phyloP scores from a whole-genome alignment of 306 rosid genomes.

The Elaeagnus macrophylla region DNA sequence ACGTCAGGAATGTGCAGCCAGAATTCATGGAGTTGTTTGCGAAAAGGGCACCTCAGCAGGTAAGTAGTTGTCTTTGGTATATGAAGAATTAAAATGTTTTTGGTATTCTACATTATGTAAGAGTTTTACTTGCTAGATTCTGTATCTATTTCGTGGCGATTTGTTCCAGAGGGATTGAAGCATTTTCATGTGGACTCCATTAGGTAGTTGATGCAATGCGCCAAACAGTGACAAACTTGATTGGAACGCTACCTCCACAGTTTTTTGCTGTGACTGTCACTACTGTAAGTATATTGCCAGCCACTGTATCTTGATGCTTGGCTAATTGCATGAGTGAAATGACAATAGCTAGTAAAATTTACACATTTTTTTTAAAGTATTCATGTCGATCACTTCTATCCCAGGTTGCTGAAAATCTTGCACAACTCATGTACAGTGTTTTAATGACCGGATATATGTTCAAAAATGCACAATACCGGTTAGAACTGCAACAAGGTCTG shows the following conservation, averaged over 20 bases:
- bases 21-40: slow-evolving; percentile 97
- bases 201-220: slow-evolving; percentile 99
- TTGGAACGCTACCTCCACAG: slow-evolving; percentile 93
- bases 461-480: slow-evolving; percentile 82
- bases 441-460: slow-evolving; percentile 99
- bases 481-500: slow-evolving; percentile 90
- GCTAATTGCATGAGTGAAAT: background rate
- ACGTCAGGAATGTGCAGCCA: slow-evolving; percentile 89
- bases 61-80: slow-evolving; percentile 12
- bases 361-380: background rate
- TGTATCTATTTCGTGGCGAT: background rate
- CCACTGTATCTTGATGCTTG: background rate
- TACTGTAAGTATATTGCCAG: slow-evolving; percentile 44
- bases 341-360: no score
- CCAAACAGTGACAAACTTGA: slow-evolving; percentile 94
- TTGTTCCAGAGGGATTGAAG: slow-evolving; percentile 1
- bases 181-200: slow-evolving; percentile 8
- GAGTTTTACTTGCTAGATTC: background rate
- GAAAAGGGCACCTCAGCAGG: slow-evolving; percentile 93
- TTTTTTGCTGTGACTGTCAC: slow-evolving; percentile 77
- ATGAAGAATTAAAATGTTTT: background rate
- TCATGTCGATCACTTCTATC: slow-evolving; percentile 9
- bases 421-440: slow-evolving; percentile 97
- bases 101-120: background rate
- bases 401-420: slow-evolving; percentile 97